Evolutionary conservation across 148 eudicot genomes (phyloP).

Genomic region (Cornus florida): DNA sequence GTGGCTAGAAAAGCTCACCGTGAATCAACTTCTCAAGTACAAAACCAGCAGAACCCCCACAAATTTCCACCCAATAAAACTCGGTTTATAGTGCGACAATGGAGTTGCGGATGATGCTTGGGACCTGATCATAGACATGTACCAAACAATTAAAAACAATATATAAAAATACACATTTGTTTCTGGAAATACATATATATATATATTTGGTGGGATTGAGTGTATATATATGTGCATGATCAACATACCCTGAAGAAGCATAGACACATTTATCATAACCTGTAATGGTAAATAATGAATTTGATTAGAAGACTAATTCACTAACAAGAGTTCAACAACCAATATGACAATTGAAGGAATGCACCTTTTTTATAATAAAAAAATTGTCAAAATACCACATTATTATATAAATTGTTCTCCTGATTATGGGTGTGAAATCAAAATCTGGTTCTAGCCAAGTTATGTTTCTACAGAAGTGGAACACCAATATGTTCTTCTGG

Average conservation of each 20-base stretch:
- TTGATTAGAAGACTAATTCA: neutral
- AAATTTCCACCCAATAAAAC: conserved; percentile 21
- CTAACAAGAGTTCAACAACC: neutral
- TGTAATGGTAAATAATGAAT: conserved; percentile 10
- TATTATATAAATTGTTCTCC: neutral
- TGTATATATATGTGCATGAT: neutral
- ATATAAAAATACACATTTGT: no score
- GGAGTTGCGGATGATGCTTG: conserved; percentile 22
- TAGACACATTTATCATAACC: conserved; percentile 48
- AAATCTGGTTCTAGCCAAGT: no score
- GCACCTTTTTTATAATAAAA: no score
- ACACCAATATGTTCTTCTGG: no score
- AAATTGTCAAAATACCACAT: neutral
- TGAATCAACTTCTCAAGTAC: conserved; percentile 22
- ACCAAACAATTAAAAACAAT: neutral
- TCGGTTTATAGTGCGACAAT: conserved; percentile 3
- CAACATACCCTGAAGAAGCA: conserved; percentile 32
- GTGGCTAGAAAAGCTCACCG: neutral
- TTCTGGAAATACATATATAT: no score
- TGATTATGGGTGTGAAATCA: no score
- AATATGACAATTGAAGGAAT: neutral
- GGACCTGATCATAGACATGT: conserved; percentile 16
- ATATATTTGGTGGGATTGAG: neutral
- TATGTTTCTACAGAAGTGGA: no score
- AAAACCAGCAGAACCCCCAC: conserved; percentile 27